Conservation (phyloP, 768 basidiomycete species). For the Tubosaeta sp. region DNA sequence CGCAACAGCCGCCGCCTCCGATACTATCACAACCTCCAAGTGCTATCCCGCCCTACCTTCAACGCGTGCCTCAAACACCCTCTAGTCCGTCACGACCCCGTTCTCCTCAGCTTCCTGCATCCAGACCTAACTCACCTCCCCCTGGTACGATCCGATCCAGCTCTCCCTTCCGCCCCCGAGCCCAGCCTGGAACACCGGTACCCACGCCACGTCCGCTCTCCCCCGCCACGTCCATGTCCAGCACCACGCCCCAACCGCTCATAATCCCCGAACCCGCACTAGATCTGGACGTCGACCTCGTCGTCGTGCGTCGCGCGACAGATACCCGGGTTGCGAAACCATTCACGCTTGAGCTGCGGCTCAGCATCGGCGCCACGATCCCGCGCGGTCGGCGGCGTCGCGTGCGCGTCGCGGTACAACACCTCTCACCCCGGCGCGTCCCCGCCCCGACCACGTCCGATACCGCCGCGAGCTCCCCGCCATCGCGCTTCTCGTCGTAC, state of each 20-base stretch:
- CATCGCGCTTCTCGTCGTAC: constrained; percentile 6
- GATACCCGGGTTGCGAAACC: constrained; percentile 47
- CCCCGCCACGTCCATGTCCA: constrained; percentile 26
- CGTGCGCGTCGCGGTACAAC: constrained; percentile 60
- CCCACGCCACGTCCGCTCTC: constrained; percentile 29
- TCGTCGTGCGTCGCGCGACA: constrained; percentile 47
- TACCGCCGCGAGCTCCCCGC: background rate
- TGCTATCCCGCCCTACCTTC: constrained; percentile 77
- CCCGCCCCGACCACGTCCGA: constrained; percentile 11
- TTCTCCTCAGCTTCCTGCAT: constrained; percentile 51
- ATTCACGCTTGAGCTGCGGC: constrained; percentile 52
- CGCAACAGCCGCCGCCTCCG: constrained; percentile 27
- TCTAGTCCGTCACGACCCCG: constrained; percentile 47
- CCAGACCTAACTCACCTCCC: constrained; percentile 57
- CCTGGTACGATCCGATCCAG: constrained; percentile 40
- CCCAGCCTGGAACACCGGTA: constrained; percentile 27
- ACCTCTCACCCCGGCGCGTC: constrained; percentile 45
- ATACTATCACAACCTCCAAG: constrained; percentile 47
- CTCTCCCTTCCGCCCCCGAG: constrained; percentile 36
- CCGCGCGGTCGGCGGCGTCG: constrained; percentile 36
- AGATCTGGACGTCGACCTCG: constrained; percentile 55
- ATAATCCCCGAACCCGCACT: constrained; percentile 19
- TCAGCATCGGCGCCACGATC: constrained; percentile 48
- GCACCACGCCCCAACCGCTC: constrained; percentile 18
- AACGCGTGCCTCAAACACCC: constrained; percentile 42